Conservation (phyloP, 768 basidiomycete species). For the Termitomyces sp. region DNA sequence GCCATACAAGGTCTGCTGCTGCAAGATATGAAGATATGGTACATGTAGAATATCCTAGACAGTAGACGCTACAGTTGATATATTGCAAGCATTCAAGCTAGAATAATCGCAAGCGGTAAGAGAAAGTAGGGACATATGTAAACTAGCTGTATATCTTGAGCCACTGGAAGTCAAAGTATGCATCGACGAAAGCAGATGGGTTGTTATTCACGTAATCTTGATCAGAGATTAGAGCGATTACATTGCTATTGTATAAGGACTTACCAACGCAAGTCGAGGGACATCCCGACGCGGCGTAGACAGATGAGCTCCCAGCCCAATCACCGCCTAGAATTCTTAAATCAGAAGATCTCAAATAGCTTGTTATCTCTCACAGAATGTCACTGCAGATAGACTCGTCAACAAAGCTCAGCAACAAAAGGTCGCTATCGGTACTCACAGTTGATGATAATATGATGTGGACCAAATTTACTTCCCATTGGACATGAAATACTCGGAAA, state of each 20-base stretch:
- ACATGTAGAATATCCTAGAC: no score
- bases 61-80: no score
- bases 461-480: constrained; percentile 45
- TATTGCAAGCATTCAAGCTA: no score
- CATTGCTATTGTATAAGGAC: constrained; percentile 15
- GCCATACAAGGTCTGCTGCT: no score
- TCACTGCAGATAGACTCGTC: constrained; percentile 27
- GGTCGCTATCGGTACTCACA: constrained; percentile 19
- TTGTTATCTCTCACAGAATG: constrained; percentile 46
- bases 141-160: constrained; percentile 35
- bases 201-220: constrained; percentile 62
- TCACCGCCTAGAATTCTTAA: constrained; percentile 38
- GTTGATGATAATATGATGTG: constrained; percentile 64
- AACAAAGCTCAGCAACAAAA: background rate
- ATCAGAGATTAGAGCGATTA: background rate
- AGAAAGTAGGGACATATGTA: no score
- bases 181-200: constrained; percentile 58
- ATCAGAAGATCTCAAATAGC: background rate
- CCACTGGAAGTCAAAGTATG: constrained; percentile 67
- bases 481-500: constrained; percentile 61
- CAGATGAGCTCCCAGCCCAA: constrained; percentile 41
- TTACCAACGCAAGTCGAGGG: constrained; percentile 48
- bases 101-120: no score
- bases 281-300: constrained; percentile 45
- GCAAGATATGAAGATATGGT: no score